A percentile compares a stretch with the other conserved stretches of the same genome.
Evolutionary conservation across 2,329 filamentous ascomycete genomes (phyloP).

Genomic region (Apiospora marii): DNA sequence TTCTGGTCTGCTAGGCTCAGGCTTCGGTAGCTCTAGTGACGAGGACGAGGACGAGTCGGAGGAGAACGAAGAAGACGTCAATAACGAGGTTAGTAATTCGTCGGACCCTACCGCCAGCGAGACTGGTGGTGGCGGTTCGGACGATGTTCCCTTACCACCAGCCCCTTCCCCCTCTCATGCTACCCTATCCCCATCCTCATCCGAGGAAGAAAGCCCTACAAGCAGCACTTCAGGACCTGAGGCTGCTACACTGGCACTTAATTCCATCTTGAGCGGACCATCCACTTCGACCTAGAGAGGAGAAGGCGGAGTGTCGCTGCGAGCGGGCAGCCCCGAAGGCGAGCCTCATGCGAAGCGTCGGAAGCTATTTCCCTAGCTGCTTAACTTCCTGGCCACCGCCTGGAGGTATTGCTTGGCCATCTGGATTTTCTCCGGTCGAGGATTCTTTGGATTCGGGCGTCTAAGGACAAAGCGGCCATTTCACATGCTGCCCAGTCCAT

Average conservation of each 20-base stretch:
- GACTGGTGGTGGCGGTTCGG: not conserved
- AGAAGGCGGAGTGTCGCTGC: constrained; percentile 1
- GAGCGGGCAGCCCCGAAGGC: not conserved
- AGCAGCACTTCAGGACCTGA: constrained; percentile 10
- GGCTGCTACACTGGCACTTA: constrained; percentile 22
- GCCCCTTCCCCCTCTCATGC: constrained; percentile 22
- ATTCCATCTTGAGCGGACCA: constrained; percentile 23
- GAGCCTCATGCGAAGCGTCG: constrained; percentile 10
- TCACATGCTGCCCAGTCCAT: not conserved
- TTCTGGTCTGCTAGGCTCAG: constrained; percentile 76
- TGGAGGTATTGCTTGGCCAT: not conserved
- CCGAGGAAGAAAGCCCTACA: not conserved
- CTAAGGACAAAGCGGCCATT: not conserved
- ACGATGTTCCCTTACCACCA: constrained; percentile 12
- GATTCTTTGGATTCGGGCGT: not conserved
- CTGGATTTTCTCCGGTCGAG: not conserved
- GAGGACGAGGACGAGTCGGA: constrained; percentile 97
- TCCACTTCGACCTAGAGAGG: constrained; percentile 13
- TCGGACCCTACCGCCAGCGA: constrained; percentile 30
- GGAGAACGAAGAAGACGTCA: constrained; percentile 78
- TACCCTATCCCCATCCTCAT: not conserved
- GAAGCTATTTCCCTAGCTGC: not conserved
- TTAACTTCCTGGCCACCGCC: not conserved
- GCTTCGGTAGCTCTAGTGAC: constrained; percentile 93
- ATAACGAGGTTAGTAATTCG: constrained; percentile 67